Percentiles rank a stretch among this genome's conserved stretches.
phyloP scores from a whole-genome alignment of 345 rosid genomes.

The Limnanthes douglasii region DNA sequence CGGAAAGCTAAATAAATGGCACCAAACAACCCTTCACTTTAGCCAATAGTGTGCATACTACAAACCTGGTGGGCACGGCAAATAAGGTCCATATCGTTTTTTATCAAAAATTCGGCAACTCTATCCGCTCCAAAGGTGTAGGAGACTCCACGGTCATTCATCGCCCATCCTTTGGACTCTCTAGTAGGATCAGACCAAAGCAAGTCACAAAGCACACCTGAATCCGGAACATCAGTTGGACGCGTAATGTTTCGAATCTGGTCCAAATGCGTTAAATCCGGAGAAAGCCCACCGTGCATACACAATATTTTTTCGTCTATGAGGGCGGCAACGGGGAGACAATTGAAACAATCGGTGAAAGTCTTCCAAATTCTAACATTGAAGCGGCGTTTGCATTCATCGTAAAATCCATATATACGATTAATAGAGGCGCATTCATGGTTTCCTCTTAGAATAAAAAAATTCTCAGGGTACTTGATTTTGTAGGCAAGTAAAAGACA shows the following conservation, averaged over 20 bases:
- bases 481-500: constrained; percentile 90
- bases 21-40: no score
- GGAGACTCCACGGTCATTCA: constrained; percentile 92
- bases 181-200: constrained; percentile 94
- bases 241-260: constrained; percentile 60
- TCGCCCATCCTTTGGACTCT: constrained; percentile 82
- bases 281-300: constrained; percentile 97
- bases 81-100: constrained; percentile 86
- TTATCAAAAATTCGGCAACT: constrained; percentile 57
- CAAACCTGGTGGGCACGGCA: constrained; percentile 93
- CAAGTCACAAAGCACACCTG: constrained; percentile 84
- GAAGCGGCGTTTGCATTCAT: constrained; percentile 83
- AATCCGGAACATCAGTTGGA: constrained; percentile 78
- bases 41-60: no score
- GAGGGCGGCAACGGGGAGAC: constrained; percentile 92
- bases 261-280: constrained; percentile 56
- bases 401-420: constrained; percentile 88
- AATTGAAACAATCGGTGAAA: constrained; percentile 83
- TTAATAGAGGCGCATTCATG: constrained; percentile 90
- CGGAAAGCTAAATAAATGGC: neutral
- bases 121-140: constrained; percentile 79
- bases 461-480: constrained; percentile 78
- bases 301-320: constrained; percentile 87
- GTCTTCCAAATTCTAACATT: constrained; percentile 74
- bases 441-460: constrained; percentile 81